phyloP scores from a whole-genome alignment of 1,284 basidiomycete species.

The Sanghuangporus baumii region DNA sequence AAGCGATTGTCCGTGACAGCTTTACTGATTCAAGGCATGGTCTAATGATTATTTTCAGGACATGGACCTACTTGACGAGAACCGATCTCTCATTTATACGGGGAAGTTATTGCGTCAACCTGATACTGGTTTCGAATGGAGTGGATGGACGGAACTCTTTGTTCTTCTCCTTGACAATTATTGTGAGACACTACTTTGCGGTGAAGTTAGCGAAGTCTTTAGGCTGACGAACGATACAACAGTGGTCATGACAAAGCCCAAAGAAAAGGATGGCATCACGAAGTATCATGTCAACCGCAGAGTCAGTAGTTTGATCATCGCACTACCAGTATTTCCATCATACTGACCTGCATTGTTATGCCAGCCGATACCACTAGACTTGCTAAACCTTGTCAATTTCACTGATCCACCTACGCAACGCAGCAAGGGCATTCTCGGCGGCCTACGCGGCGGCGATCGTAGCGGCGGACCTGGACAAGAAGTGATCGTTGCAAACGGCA shows the following conservation, averaged over 20 bases:
- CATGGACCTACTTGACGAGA: constrained; percentile 81
- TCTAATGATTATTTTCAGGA: constrained; percentile 43
- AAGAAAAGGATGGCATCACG: constrained; percentile 64
- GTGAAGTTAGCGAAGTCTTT: not conserved
- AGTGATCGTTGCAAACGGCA: constrained; percentile 31
- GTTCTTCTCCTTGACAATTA: constrained; percentile 93
- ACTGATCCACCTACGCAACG: constrained; percentile 67
- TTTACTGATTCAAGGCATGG: not conserved
- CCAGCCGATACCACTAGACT: constrained; percentile 85
- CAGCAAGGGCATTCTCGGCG: constrained; percentile 54
- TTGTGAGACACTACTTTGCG: constrained; percentile 42
- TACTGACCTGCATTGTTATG: constrained; percentile 9
- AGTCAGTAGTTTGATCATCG: constrained; percentile 33
- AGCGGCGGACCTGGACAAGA: constrained; percentile 28
- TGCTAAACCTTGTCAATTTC: constrained; percentile 79
- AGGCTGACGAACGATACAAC: constrained; percentile 1
- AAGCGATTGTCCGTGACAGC: constrained; percentile 57
- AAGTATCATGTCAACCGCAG: constrained; percentile 78
- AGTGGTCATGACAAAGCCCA: constrained; percentile 87
- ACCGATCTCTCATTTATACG: constrained; percentile 76
- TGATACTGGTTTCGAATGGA: constrained; percentile 77
- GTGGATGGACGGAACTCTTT: constrained; percentile 81
- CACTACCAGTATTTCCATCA: not conserved
- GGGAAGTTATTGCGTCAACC: constrained; percentile 81
- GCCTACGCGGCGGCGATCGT: constrained; percentile 35